Evolutionary conservation across 192 early-diverging fungal species (phyloP).

Genomic region (Allomyces arbusculus): DNA sequence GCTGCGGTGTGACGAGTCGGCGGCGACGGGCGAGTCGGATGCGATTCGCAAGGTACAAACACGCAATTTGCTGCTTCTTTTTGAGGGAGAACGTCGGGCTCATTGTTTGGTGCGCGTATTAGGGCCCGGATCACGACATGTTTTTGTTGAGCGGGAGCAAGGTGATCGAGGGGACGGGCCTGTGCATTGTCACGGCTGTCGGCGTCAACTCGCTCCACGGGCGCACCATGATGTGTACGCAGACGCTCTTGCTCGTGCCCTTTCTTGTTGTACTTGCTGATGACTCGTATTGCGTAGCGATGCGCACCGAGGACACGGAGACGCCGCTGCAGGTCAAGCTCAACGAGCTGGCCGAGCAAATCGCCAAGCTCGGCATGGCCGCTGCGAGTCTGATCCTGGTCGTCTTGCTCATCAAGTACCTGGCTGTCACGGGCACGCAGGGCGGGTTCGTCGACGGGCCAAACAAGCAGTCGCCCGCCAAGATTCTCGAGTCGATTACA

Average conservation of each 20-base stretch:
- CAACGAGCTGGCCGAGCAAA: slow-evolving; percentile 65
- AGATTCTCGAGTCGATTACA: slow-evolving; percentile 41
- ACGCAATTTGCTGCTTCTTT: neutral
- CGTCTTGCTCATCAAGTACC: slow-evolving; percentile 69
- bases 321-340: slow-evolving; percentile 90
- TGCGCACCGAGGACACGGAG: slow-evolving; percentile 61
- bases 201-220: slow-evolving; percentile 80
- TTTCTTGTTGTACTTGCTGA: neutral
- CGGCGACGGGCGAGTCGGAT: slow-evolving; percentile 87
- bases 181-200: slow-evolving; percentile 63
- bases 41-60: slow-evolving; percentile 50
- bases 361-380: slow-evolving; percentile 78
- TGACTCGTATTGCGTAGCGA: slow-evolving; percentile 9
- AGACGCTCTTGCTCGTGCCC: neutral
- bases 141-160: slow-evolving; percentile 89
- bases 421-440: slow-evolving; percentile 25
- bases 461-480: slow-evolving; percentile 10
- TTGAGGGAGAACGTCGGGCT: no score
- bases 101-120: neutral
- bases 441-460: neutral
- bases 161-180: slow-evolving; percentile 70
- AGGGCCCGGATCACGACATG: slow-evolving; percentile 18
- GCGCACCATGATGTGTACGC: slow-evolving; percentile 43
- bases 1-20: slow-evolving; percentile 73
- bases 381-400: slow-evolving; percentile 74